Base-by-base conservation (phyloP, 2,329 filamentous ascomycete species). In the Fusarium robinianum region DNA sequence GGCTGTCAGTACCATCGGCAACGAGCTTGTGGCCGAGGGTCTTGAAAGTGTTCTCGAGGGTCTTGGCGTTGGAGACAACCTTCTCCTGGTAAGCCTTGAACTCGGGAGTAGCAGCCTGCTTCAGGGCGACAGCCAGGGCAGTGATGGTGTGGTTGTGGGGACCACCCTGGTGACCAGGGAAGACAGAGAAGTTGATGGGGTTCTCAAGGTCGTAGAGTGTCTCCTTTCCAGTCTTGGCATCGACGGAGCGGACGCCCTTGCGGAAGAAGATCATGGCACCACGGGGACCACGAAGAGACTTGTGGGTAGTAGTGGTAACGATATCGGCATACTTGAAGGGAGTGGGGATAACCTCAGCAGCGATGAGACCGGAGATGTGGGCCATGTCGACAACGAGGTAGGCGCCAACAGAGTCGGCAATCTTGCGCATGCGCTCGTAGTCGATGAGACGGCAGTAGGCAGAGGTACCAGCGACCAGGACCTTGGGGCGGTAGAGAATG, bases 181-280 rank as follows among this genome's bases (percentile, higher is more conserved):
- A 99, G 69, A 99, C 94, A 45, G 94, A 97, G 72, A 95, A 91
- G 78, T 99, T 99, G 79, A 99, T 99, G 43, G 90, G 88, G 61
- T 85, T 83, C 78, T 99, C 94, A 22, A 99, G 83, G 65, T 99
- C 90, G 70, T 96, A 99, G 63, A 91, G 77, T 37, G 80, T 86
- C 77, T 92, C 82, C 75, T 96, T 92, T 64, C 90, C 90, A 50
- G 87, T 85, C 81, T 96, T 96, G 72, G 87, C 77, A 67, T 97
- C 89, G 41, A 87, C 87, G 64, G 87, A 90, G 65, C 92, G 88
- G 51, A 96, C 85, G 54, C 94, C 94, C 79, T 95, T 96, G 73
- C 94, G 89, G 85, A 91, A 99, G 83, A 99, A 99, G 76, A 99
- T 99, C 94, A 99, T 99, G 68, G 94, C 94, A 66, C 94, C 94